Conservation (phyloP, 2,329 filamentous ascomycete species). For the Calonectria pauciramosa region DNA sequence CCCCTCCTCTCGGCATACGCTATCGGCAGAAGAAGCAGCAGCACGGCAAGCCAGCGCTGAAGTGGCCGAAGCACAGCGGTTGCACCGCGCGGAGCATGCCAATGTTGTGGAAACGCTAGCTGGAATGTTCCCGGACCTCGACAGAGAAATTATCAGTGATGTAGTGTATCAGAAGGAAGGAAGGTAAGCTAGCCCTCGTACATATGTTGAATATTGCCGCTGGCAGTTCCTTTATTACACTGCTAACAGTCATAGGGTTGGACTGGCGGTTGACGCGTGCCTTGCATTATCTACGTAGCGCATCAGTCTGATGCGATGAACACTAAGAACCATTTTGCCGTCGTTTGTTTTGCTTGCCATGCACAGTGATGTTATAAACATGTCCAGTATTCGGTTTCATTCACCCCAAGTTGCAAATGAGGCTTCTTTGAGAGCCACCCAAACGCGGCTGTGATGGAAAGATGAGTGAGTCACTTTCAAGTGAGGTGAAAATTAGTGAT, state of each 20-base stretch:
- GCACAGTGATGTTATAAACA: neutral
- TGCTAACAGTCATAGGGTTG: slow-evolving; percentile 70
- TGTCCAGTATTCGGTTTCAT: neutral
- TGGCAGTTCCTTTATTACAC: neutral
- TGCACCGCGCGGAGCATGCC: slow-evolving; percentile 87
- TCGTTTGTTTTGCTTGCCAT: neutral
- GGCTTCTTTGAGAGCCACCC: neutral
- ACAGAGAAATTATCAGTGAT: slow-evolving; percentile 95
- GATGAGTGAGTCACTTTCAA: too few relatives aligned
- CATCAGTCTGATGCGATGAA: slow-evolving; percentile 20
- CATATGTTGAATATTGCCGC: neutral
- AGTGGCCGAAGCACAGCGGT: slow-evolving; percentile 85
- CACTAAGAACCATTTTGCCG: slow-evolving; percentile 5
- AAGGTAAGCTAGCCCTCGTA: slow-evolving; percentile 70
- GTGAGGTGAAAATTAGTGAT: neutral
- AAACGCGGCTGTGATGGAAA: neutral
- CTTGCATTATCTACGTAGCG: slow-evolving; percentile 73
- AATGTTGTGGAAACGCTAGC: slow-evolving; percentile 94
- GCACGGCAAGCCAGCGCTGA: slow-evolving; percentile 93
- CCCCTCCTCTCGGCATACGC: slow-evolving; percentile 55
- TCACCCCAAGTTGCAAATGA: neutral
- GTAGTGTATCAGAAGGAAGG: slow-evolving; percentile 97
- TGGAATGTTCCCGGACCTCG: slow-evolving; percentile 96
- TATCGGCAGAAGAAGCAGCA: slow-evolving; percentile 88
- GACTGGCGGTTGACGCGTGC: slow-evolving; percentile 88